phyloP scores from a whole-genome alignment of 495 filamentous ascomycete genomes.

The Stereocaulon alpinum region DNA sequence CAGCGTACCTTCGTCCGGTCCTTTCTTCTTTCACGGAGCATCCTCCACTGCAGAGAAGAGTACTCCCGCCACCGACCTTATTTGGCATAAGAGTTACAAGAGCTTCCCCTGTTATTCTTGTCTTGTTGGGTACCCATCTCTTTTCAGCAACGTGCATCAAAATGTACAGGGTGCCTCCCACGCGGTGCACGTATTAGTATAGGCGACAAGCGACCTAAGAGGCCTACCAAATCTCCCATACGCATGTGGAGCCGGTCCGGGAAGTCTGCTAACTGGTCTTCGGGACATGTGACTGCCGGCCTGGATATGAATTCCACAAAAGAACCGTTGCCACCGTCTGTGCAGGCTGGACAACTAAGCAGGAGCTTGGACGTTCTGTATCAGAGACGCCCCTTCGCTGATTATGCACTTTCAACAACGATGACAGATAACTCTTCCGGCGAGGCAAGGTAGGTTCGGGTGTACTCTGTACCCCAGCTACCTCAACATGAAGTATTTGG shows the following conservation, averaged over 20 bases:
- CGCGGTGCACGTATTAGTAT: constrained; percentile 11
- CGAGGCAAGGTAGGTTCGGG: constrained; percentile 8
- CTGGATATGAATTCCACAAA: background rate
- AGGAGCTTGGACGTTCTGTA: background rate
- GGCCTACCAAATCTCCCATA: background rate
- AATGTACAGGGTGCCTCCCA: background rate
- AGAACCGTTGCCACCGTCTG: background rate
- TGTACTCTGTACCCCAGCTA: background rate
- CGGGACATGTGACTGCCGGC: background rate
- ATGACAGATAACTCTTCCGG: background rate
- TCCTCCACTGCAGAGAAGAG: background rate
- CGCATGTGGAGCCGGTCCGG: constrained; percentile 16
- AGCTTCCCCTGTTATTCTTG: background rate
- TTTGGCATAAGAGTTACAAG: background rate
- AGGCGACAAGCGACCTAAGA: constrained; percentile 21
- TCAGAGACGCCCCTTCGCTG: background rate
- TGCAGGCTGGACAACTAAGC: constrained; percentile 1
- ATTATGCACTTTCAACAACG: constrained; percentile 1
- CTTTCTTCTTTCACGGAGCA: background rate
- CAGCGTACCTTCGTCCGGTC: background rate
- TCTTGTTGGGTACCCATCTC: constrained; percentile 5
- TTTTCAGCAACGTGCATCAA: constrained; percentile 1
- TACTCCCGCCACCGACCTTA: background rate
- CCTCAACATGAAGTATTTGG: background rate
- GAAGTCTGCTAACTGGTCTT: background rate